Conservation (phyloP, 257 asterid species). For the Solanum boliviense region DNA sequence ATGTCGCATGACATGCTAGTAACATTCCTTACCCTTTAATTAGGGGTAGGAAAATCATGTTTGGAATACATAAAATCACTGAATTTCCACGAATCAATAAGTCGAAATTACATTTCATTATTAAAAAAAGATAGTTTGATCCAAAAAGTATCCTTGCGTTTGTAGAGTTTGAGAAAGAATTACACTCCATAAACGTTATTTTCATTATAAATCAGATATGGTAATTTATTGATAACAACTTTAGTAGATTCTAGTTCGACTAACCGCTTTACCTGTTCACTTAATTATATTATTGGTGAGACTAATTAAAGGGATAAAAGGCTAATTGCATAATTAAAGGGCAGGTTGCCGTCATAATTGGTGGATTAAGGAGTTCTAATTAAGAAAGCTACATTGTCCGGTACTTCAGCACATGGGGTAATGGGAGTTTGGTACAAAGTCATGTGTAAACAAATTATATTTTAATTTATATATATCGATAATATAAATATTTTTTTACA, state of each 20-base stretch:
- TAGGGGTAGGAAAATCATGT: neutral
- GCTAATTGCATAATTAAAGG: conserved; percentile 16
- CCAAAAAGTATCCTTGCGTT: neutral
- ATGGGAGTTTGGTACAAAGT: neutral
- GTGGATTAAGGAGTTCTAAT: neutral
- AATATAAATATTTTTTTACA: neutral
- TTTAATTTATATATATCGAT: neutral
- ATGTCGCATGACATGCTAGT: neutral
- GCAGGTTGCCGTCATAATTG: neutral
- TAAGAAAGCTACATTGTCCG: neutral
- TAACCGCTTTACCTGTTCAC: conserved; percentile 27
- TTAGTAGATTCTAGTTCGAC: conserved; percentile 7
- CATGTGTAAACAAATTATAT: neutral
- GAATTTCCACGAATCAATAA: neutral
- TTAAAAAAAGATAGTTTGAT: neutral
- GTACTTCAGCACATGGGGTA: neutral
- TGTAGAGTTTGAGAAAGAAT: neutral
- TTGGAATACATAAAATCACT: neutral
- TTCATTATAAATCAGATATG: neutral
- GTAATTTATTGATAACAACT: neutral
- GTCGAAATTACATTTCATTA: neutral
- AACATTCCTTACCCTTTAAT: neutral
- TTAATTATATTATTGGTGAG: neutral
- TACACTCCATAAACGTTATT: neutral
- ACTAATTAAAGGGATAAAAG: neutral